Base-by-base conservation (phyloP, 805 yeast species). In the Yarrowia keelungensis region DNA sequence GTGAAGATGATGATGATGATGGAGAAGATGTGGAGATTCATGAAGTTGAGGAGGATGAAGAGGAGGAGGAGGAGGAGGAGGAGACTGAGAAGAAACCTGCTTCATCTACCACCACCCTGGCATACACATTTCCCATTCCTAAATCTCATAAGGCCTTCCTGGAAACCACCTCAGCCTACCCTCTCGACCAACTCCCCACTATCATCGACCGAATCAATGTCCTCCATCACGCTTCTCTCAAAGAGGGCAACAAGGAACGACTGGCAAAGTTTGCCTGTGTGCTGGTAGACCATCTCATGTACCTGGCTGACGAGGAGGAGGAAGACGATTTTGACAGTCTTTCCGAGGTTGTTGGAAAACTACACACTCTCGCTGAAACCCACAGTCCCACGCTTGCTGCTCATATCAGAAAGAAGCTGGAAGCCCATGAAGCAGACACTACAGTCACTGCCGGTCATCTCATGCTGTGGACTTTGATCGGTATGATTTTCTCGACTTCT, bases 401-500 rank as follows among this genome's bases (percentile, higher is more conserved):
- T 46, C 84, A 82, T 9, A 85, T 88, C 72, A 82, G 97, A 75
- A 80, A 76, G 1, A 84, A 86, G 53, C 81, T 92, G 22, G 76
- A 75, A 45, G 81, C 80, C n/a, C 81, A 88, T 26, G 72, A 3
- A 73, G 51, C 26, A 46, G 53, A 22, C 14, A 47, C 73, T 0
- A 69, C 72, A 19, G 79, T 80, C 67, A 75, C 70, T 0, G 70
- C 79, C 61, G 79, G 85, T 0, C 97, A 92, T 75, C 78, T 92
- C 69, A 78, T 91, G 7, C 85, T 89, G 70, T 90, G 89, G 74
- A 82, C 87, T 0, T 73, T 92, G 5, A 82, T 93, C 69, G 98
- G 98, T 8, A 81, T 84, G 67, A 76, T 92, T 5, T 95, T 90
- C 75, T 93, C 99, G 0, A 92, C 98, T 0, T 95, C 99, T 0